Evolutionary conservation across 768 basidiomycete genomes (phyloP).

Genomic region (Mycena amicta): DNA sequence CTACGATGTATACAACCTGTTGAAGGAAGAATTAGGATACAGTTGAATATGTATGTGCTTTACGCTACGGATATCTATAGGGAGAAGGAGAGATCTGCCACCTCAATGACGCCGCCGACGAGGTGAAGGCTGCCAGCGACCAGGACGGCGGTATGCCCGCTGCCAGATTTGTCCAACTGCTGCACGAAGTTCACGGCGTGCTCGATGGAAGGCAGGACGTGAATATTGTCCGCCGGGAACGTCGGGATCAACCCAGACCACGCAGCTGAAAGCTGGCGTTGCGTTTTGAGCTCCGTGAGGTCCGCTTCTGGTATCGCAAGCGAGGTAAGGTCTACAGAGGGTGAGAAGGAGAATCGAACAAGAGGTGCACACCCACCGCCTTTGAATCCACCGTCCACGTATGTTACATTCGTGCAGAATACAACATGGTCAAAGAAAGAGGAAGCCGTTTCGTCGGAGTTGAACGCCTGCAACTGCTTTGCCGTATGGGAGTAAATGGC

Average conservation of each 20-base stretch:
- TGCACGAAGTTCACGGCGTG: slow-evolving; percentile 78
- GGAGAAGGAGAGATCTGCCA: slow-evolving; percentile 75
- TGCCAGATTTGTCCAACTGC: slow-evolving; percentile 32
- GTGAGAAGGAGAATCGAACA: not conserved
- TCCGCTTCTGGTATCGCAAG: slow-evolving; percentile 65
- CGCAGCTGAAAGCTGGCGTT: slow-evolving; percentile 72
- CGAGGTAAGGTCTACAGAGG: slow-evolving; percentile 70
- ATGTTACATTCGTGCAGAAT: slow-evolving; percentile 97
- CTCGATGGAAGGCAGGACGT: slow-evolving; percentile 86
- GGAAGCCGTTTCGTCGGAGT: slow-evolving; percentile 38
- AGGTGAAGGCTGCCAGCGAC: slow-evolving; percentile 93
- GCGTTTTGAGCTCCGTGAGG: slow-evolving; percentile 67
- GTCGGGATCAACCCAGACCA: slow-evolving; percentile 69
- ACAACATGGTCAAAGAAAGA: slow-evolving; percentile 82
- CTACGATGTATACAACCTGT: slow-evolving; percentile 17
- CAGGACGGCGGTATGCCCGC: slow-evolving; percentile 56
- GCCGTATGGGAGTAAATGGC: slow-evolving; percentile 57
- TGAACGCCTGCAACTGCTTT: slow-evolving; percentile 45
- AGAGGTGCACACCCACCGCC: slow-evolving; percentile 58
- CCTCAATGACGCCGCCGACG: slow-evolving; percentile 92
- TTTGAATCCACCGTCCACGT: slow-evolving; percentile 85
- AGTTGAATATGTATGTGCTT: not conserved
- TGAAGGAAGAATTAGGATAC: slow-evolving; percentile 8
- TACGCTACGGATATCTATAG: slow-evolving; percentile 43
- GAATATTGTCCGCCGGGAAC: slow-evolving; percentile 63